A percentile compares a stretch with the other conserved stretches of the same genome.
Conservation (phyloP, 2,329 filamentous ascomycete species). For the Pseudohalonectria lignicola region DNA sequence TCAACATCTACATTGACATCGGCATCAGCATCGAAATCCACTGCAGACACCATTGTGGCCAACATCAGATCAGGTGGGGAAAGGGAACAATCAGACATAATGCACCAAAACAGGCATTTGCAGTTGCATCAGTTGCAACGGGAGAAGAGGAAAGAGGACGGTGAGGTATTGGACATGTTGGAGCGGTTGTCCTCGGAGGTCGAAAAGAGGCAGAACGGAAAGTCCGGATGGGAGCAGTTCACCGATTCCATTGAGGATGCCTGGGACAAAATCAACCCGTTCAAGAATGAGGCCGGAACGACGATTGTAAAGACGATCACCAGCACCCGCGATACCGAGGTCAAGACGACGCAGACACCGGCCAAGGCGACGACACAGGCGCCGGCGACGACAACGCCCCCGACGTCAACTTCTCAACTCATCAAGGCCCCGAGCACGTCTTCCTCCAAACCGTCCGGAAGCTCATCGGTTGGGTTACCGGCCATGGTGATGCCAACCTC, state of each 20-base stretch:
- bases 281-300: no score
- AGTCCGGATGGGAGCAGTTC: no score
- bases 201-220: slow-evolving; percentile 1
- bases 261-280: slow-evolving; percentile 8
- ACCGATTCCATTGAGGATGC: slow-evolving; percentile 4
- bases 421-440: background rate
- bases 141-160: background rate
- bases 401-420: no score
- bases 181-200: background rate
- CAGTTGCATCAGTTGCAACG: background rate
- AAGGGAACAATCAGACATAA: no score
- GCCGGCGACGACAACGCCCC: background rate
- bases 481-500: background rate
- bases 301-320: slow-evolving; percentile 2
- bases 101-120: slow-evolving; percentile 1
- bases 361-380: slow-evolving; percentile 4
- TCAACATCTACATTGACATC: no score
- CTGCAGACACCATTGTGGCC: no score
- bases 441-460: no score
- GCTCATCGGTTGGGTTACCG: background rate
- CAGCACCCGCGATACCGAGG: slow-evolving; percentile 2
- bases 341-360: background rate
- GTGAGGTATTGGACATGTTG: background rate
- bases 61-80: no score
- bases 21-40: no score